These are phyloP conservation scores for Garcileccinum viscosum DNA, from an alignment of 1,284 basidiomycete species.

Conservation along the genomic window DNA sequence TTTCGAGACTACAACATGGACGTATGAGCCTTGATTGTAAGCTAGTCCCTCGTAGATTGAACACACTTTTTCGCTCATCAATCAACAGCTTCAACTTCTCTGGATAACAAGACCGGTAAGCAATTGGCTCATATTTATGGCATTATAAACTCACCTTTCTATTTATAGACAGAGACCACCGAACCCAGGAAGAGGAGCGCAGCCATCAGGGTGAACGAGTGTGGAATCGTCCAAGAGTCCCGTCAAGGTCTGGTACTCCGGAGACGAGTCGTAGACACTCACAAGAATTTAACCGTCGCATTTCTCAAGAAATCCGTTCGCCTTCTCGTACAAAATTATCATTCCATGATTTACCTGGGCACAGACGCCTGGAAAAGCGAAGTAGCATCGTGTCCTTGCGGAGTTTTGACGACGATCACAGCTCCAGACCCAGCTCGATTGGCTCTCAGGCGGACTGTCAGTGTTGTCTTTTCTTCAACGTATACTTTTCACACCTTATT, in stretches of 20 bases:
- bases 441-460: slow-evolving; percentile 55
- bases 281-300: slow-evolving; percentile 31
- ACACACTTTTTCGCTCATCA: slow-evolving; percentile 8
- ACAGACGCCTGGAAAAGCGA: slow-evolving; percentile 35
- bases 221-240: slow-evolving; percentile 41
- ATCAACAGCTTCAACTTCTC: slow-evolving; percentile 26
- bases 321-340: slow-evolving; percentile 30
- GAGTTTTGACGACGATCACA: slow-evolving; percentile 43
- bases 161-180: slow-evolving; percentile 21
- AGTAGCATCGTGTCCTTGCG: slow-evolving; percentile 44
- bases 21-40: slow-evolving; percentile 25
- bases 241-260: slow-evolving; percentile 34
- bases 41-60: slow-evolving; percentile 2
- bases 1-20: slow-evolving; percentile 10
- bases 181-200: slow-evolving; percentile 29
- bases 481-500: slow-evolving; percentile 2
- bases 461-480: slow-evolving; percentile 27
- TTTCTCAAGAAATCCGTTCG: slow-evolving; percentile 37
- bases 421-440: slow-evolving; percentile 51
- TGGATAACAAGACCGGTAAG: slow-evolving; percentile 25
- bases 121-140: not conserved
- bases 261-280: slow-evolving; percentile 38
- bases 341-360: slow-evolving; percentile 29
- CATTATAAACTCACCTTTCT: slow-evolving; percentile 15
- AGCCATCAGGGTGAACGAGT: slow-evolving; percentile 43